Evolutionary conservation across 179 eudicot genomes (phyloP).

Genomic region (Nepenthes alata): DNA sequence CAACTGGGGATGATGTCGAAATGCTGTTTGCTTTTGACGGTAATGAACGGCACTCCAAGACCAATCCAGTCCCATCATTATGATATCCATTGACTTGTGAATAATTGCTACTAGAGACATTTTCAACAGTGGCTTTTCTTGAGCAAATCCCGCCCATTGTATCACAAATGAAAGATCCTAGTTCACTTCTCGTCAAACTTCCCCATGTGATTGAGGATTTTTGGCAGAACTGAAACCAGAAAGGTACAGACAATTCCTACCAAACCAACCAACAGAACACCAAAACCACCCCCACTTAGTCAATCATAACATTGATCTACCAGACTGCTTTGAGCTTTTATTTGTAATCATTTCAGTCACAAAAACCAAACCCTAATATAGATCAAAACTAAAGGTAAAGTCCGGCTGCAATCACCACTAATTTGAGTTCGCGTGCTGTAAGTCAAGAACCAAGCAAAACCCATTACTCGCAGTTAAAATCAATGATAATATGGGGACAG

Average conservation of each 20-base stretch:
- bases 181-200: slow-evolving; percentile 12
- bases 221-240: not conserved
- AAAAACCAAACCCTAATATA: too few species aligned
- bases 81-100: slow-evolving; percentile 51
- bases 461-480: not conserved
- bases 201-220: not conserved
- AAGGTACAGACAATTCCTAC: too few species aligned
- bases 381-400: too few species aligned
- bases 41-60: slow-evolving; percentile 30
- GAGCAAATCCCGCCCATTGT: slow-evolving; percentile 95
- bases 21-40: slow-evolving; percentile 16
- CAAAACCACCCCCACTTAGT: too few species aligned
- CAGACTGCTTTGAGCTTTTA: too few species aligned
- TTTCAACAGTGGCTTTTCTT: slow-evolving; percentile 62
- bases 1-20: slow-evolving; percentile 14
- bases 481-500: too few species aligned
- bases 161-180: slow-evolving; percentile 5
- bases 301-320: too few species aligned
- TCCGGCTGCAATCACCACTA: too few species aligned
- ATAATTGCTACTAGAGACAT: slow-evolving; percentile 33
- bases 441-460: slow-evolving; percentile 7
- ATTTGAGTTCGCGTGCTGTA: slow-evolving; percentile 14
- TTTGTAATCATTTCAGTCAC: too few species aligned
- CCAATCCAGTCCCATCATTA: slow-evolving; percentile 29
- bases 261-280: too few species aligned